Conservation (phyloP, 2,329 filamentous ascomycete genomes). For the Venturia nashicola region DNA sequence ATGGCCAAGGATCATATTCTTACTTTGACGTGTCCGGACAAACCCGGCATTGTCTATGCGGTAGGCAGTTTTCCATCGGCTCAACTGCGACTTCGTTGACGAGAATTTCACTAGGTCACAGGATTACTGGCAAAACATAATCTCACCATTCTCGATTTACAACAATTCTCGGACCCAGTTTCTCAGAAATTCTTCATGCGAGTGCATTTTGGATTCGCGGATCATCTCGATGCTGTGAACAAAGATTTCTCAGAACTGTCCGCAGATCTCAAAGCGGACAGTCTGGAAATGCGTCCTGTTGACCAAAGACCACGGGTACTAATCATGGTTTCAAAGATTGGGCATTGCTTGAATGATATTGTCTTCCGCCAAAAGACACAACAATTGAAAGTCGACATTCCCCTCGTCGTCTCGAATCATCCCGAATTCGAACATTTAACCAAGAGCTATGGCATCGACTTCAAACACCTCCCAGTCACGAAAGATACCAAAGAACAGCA, state of each 20-base stretch:
- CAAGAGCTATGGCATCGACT: slow-evolving; percentile 70
- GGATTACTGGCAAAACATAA: slow-evolving; percentile 60
- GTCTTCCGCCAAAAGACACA: slow-evolving; percentile 66
- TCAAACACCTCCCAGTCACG: slow-evolving; percentile 69
- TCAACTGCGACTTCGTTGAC: background rate
- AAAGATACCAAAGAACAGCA: slow-evolving; percentile 66
- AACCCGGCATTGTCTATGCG: slow-evolving; percentile 72
- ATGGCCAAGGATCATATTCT: slow-evolving; percentile 49
- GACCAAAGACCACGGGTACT: slow-evolving; percentile 61
- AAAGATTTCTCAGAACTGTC: slow-evolving; percentile 50
- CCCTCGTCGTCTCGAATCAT: slow-evolving; percentile 74
- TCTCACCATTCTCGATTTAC: slow-evolving; percentile 73
- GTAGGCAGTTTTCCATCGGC: background rate
- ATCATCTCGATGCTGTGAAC: slow-evolving; percentile 12
- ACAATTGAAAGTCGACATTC: slow-evolving; percentile 63
- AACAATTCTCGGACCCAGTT: slow-evolving; percentile 68
- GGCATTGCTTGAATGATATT: slow-evolving; percentile 74
- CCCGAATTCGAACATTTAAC: slow-evolving; percentile 80
- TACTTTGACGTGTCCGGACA: slow-evolving; percentile 73
- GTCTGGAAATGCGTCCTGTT: slow-evolving; percentile 55
- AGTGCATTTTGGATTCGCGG: slow-evolving; percentile 18
- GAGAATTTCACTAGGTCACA: slow-evolving; percentile 42
- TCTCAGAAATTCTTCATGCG: slow-evolving; percentile 72
- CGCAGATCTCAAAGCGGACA: slow-evolving; percentile 49
- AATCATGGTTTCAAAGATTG: slow-evolving; percentile 85